phyloP scores from a whole-genome alignment of 495 filamentous ascomycete species.

The Talaromyces trachyspermus region DNA sequence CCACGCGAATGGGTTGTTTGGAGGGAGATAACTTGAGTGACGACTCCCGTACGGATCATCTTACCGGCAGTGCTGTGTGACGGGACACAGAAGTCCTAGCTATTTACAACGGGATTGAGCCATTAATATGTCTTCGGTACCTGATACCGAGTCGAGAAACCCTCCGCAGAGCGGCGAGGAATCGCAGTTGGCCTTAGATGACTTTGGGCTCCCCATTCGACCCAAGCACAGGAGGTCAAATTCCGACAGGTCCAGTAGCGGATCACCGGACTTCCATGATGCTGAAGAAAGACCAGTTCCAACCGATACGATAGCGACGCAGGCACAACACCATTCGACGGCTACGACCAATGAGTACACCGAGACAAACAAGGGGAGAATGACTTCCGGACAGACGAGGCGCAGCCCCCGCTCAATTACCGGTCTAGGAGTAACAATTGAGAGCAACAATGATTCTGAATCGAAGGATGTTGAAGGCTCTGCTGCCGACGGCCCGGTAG shows the following conservation, averaged over 20 bases:
- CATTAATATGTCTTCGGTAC: slow-evolving; percentile 4
- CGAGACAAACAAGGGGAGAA: slow-evolving; percentile 2
- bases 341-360: slow-evolving; percentile 2
- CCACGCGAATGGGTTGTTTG: slow-evolving; percentile 2
- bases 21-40: neutral
- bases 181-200: slow-evolving; percentile 23
- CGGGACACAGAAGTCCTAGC: neutral
- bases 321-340: slow-evolving; percentile 7
- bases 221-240: slow-evolving; percentile 15
- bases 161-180: neutral
- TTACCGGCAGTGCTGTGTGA: neutral
- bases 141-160: neutral
- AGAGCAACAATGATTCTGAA: neutral
- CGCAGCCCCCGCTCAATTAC: slow-evolving; percentile 5
- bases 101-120: neutral
- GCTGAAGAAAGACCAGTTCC: slow-evolving; percentile 6
- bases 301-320: neutral
- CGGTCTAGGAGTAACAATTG: slow-evolving; percentile 1
- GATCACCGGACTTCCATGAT: slow-evolving; percentile 18
- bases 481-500: slow-evolving; percentile 8
- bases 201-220: slow-evolving; percentile 41
- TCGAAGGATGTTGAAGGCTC: slow-evolving; percentile 1
- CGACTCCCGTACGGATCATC: neutral
- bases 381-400: neutral
- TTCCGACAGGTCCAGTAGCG: slow-evolving; percentile 12